Evolutionary conservation across 192 early-diverging fungal genomes (phyloP), one percentile per base, ranked within the genome.

Genomic region (Gaertneriomyces semiglobifer): DNA sequence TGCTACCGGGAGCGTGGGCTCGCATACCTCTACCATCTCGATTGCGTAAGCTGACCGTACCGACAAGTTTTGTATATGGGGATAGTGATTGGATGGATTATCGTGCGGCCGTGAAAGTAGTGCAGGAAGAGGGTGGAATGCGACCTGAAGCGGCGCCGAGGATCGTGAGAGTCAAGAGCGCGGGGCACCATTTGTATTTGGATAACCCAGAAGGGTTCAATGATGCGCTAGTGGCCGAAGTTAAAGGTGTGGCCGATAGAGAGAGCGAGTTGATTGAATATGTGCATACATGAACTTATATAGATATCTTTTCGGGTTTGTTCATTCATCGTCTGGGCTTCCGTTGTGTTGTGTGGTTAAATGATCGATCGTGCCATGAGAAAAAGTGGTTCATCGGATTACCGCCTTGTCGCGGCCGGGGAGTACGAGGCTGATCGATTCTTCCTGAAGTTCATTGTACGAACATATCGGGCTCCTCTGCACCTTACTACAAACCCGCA

Each of bases 11-110:
- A 20, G 94, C 90, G 1, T 92, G 83, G 81, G 90, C 94, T 7
- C 81, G 89, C 10, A 77, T 74, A 20, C 92, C 94, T 45, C 81
- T 96, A 16, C 77, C 88, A 50, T 65, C 85, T 60, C 79, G 90
- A 11, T 66, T 94, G 4, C 65, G 66, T 7, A 63, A 70, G 20
- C 68, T 94, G 8, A 70, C 69, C 16, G 84, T 94, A 85, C 92
- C 59, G 14, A 57, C 59, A 12, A n/a, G 11, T 61, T 12, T 11
- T 12, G 20, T 47, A 68, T 57, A 93, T 60, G 91, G 91, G n/a
- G 74, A 75, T 18, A 69, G 76, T 40, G 93, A 96, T 80, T 96
- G 94, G 94, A 93, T 96, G 90, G 91, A 96, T 66, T 86, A 86
- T 71, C 73, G 76, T 16, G 82, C 87, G 19, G 92, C 87, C 50